Evolutionary conservation across 176 grass and related monocot genomes (phyloP).

Genomic region (Phoenix dactylifera): DNA sequence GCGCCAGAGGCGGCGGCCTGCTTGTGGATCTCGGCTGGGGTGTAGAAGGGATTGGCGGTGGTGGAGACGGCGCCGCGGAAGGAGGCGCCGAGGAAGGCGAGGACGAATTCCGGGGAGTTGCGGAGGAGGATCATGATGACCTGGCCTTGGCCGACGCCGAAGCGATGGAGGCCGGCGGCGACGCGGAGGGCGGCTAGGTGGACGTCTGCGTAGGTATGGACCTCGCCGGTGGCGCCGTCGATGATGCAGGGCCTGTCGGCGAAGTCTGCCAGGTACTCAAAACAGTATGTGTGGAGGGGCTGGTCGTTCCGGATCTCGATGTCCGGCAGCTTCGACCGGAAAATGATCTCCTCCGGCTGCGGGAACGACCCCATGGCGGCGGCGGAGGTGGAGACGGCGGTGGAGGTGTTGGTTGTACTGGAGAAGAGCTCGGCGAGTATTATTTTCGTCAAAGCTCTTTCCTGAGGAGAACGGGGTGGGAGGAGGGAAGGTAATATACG

Average conservation of each 20-base stretch:
- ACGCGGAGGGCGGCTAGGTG: neutral
- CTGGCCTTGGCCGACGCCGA: slow-evolving; percentile 1
- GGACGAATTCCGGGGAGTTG: neutral
- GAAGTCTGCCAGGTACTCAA: slow-evolving; percentile 7
- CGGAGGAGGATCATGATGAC: slow-evolving; percentile 7
- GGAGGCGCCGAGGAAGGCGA: slow-evolving; percentile 11
- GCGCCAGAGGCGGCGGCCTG: neutral
- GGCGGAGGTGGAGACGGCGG: slow-evolving; percentile 12
- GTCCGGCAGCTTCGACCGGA: neutral
- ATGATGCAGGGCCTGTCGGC: slow-evolving; percentile 6
- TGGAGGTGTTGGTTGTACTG: neutral
- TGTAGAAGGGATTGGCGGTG: neutral
- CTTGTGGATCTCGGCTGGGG: neutral
- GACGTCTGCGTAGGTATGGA: too few relatives aligned
- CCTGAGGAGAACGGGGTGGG: slow-evolving; percentile 19
- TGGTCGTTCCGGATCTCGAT: slow-evolving; percentile 2
- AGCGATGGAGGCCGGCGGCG: slow-evolving; percentile 9
- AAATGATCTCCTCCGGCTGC: slow-evolving; percentile 19
- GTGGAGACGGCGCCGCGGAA: neutral
- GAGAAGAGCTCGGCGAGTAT: too few relatives aligned
- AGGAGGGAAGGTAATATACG: neutral
- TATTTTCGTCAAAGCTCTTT: slow-evolving; percentile 6
- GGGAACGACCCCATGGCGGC: slow-evolving; percentile 4
- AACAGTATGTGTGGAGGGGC: slow-evolving; percentile 6
- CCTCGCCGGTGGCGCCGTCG: slow-evolving; percentile 1